Evolutionary conservation across 345 rosid species (phyloP).

Genomic region (Citropsis articulata): DNA sequence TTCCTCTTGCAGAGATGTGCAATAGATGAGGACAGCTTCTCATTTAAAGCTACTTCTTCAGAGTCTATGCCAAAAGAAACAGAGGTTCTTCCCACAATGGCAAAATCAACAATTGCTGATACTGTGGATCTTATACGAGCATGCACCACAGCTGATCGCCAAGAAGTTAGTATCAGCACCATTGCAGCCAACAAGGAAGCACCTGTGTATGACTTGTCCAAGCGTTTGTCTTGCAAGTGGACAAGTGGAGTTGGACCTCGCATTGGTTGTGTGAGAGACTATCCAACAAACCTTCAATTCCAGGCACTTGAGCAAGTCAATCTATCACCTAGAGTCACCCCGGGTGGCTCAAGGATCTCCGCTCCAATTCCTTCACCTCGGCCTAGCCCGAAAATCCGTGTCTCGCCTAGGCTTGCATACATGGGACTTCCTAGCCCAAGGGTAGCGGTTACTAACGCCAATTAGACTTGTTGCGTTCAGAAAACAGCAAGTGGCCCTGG

Average conservation of each 20-base stretch:
- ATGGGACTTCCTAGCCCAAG: slow-evolving; percentile 53
- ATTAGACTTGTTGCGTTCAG: background rate
- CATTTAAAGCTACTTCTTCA: slow-evolving; percentile 23
- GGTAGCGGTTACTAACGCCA: slow-evolving; percentile 3
- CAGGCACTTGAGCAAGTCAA: slow-evolving; percentile 65
- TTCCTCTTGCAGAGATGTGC: slow-evolving; percentile 39
- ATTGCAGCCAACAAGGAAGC: slow-evolving; percentile 28
- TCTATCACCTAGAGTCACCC: slow-evolving; percentile 43
- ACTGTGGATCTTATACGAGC: background rate
- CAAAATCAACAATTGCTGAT: background rate
- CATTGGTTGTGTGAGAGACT: slow-evolving; percentile 72
- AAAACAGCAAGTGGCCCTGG: background rate
- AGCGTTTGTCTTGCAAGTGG: slow-evolving; percentile 69
- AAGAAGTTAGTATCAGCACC: background rate
- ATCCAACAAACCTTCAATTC: slow-evolving; percentile 55
- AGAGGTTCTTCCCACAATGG: background rate
- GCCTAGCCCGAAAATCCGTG: slow-evolving; percentile 40
- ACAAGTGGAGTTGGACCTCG: slow-evolving; percentile 66
- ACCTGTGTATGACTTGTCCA: slow-evolving; percentile 36
- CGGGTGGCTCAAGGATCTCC: slow-evolving; percentile 22
- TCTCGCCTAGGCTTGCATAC: slow-evolving; percentile 52
- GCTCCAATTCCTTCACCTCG: slow-evolving; percentile 46
- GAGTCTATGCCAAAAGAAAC: slow-evolving; percentile 19
- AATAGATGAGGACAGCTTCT: slow-evolving; percentile 46
- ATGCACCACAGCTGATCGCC: background rate